Conservation (phyloP, 2,329 filamentous ascomycete species). For the Cordyceps farinosa region DNA sequence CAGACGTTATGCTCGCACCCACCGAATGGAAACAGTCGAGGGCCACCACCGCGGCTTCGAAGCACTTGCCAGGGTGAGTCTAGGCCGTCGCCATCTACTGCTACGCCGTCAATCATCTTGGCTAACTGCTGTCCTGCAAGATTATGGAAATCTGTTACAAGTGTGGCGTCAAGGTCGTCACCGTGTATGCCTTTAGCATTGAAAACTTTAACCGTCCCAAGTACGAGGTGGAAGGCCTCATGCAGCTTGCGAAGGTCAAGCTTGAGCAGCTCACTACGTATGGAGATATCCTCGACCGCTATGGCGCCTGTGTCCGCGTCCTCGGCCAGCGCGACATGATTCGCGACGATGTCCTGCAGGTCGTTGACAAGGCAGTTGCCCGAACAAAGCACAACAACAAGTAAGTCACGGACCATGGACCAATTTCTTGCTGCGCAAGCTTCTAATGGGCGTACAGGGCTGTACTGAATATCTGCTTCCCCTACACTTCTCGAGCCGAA, state of each 20-base stretch:
- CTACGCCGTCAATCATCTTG: conserved; percentile 9
- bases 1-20: conserved; percentile 81
- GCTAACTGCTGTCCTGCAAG: conserved; percentile 39
- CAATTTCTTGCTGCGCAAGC: too few species aligned
- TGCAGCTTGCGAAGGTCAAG: conserved; percentile 97
- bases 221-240: conserved; percentile 93
- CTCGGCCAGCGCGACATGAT: conserved; percentile 82
- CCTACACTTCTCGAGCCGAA: conserved; percentile 93
- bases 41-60: conserved; percentile 96
- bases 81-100: background rate
- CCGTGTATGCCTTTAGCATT: conserved; percentile 97
- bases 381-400: conserved; percentile 84
- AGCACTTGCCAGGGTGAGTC: conserved; percentile 75
- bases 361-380: conserved; percentile 80
- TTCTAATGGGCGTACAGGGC: conserved; percentile 36
- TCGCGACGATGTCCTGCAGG: conserved; percentile 80
- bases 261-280: conserved; percentile 88
- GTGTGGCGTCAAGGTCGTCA: conserved; percentile 92
- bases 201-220: conserved; percentile 98
- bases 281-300: conserved; percentile 86
- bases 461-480: conserved; percentile 90
- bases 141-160: conserved; percentile 98
- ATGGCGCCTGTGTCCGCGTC: conserved; percentile 82
- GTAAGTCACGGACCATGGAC: conserved; percentile 39
- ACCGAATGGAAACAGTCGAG: conserved; percentile 94